Evolutionary conservation across 305 asterid genomes (phyloP), one percentile per base, ranked within the genome.

Genomic region (Fraxinus sp.): DNA sequence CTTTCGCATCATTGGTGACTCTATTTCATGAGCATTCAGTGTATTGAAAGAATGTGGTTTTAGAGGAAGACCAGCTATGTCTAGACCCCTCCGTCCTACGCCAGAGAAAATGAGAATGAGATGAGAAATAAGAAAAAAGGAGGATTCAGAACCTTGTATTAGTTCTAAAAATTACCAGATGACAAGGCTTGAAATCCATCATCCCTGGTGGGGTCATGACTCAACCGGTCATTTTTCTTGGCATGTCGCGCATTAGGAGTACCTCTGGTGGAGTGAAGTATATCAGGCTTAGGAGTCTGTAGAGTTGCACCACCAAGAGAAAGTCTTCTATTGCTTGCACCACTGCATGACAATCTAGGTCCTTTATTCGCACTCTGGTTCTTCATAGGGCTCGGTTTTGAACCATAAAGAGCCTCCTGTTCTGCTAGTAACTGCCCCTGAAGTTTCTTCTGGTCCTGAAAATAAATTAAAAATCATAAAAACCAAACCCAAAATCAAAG

Each of bases 311-410:
- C 98, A 74, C 99, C 99, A 62, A 97, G 93, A 86, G 98, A 94
- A 22, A 93, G 93, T 87, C 97, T 87, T 87, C 95, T 88, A 84
- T 87, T 93, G 90, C 87, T 89, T 82, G 90, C 86, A 66, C 85
- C 93, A 80, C 93, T 91, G 39, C 89, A 91, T 22, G 99, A 96
- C 90, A 93, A 78, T 84, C 99, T 85, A 7, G 88, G 76, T 49
- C 95, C 97, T 88, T 94, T 96, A 84, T 91, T 96, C 37, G 86
- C 95, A 83, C 92, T 90, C 87, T 90, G 97, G 87, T 92, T 92
- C 91, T 93, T 96, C 98, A 96, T 90, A 20, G 98, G 99, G 80
- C 99, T 96, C 44, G 99, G 98, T 87, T 94, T 96, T 68, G 98
- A 94, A 73, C 99, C 99, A 84, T 93, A 94, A 84, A 93, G 93